A percentile compares a stretch with the other conserved stretches of the same genome.
Evolutionary conservation across 2,329 filamentous ascomycete species (phyloP).

Genomic region (Pestalotiopsis fici): DNA sequence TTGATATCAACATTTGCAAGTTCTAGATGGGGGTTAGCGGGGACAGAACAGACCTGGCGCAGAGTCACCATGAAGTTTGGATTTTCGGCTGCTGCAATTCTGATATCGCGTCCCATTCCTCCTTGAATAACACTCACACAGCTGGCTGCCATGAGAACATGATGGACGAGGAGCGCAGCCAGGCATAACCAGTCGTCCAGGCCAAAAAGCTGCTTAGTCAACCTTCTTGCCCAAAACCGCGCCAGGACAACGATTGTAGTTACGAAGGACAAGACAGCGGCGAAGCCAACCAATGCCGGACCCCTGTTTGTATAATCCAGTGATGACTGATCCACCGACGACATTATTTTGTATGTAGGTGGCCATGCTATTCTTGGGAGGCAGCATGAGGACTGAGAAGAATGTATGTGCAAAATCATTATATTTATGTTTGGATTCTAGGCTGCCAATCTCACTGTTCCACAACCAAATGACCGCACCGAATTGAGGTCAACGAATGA

Average conservation of each 20-base stretch:
- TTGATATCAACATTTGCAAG: background rate
- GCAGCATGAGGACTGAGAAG: background rate
- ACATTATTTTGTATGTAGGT: background rate
- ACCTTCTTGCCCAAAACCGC: background rate
- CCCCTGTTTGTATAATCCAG: constrained; percentile 7
- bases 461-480: background rate
- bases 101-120: background rate
- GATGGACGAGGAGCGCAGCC: background rate
- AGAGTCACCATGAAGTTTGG: background rate
- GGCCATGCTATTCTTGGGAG: background rate
- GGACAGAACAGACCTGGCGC: background rate
- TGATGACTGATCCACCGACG: constrained; percentile 7
- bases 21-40: background rate
- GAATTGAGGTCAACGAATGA: background rate
- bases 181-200: background rate
- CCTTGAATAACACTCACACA: background rate
- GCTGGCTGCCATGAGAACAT: background rate
- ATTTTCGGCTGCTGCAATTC: background rate
- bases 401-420: background rate
- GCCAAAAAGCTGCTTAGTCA: background rate
- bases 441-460: too few species aligned
- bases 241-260: background rate
- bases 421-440: background rate
- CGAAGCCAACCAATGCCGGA: background rate
- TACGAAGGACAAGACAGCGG: background rate